Evolutionary conservation across 139 green algal species (phyloP).

Genomic region (Dunaliella sp.): DNA sequence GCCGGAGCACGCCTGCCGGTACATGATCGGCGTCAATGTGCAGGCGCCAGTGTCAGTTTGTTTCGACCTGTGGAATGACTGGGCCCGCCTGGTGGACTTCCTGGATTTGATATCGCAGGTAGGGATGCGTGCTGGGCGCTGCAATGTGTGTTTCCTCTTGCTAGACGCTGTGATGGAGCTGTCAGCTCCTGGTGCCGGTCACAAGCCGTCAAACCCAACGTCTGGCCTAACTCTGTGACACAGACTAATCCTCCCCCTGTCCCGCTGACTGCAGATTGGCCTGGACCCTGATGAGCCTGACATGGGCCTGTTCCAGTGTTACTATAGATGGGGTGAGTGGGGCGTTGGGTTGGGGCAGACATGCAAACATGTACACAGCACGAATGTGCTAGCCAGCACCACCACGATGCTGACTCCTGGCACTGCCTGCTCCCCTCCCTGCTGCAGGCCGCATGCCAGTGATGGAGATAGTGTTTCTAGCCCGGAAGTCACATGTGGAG

Average conservation of each 20-base stretch:
- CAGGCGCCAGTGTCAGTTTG: conserved; percentile 43
- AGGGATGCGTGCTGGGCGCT: too few relatives aligned
- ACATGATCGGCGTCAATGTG: conserved; percentile 32
- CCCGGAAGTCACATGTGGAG: conserved; percentile 34
- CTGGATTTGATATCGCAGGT: conserved; percentile 63
- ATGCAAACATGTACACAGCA: background rate
- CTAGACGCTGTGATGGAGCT: background rate
- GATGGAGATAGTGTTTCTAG: conserved; percentile 58
- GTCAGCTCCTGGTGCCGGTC: too few relatives aligned
- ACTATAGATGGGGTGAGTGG: conserved; percentile 58
- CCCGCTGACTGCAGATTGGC: conserved; percentile 58
- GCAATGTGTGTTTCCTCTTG: background rate
- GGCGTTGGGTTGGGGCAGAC: too few relatives aligned
- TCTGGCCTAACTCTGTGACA: too few relatives aligned
- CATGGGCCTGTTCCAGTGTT: conserved; percentile 61
- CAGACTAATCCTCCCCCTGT: too few relatives aligned
- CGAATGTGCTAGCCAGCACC: background rate
- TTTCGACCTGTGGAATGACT: conserved; percentile 59
- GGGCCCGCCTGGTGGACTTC: conserved; percentile 57
- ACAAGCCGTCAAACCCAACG: too few relatives aligned
- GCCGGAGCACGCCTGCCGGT: conserved; percentile 23
- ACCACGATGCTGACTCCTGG: background rate
- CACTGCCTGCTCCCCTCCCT: too few relatives aligned
- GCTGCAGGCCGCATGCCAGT: conserved; percentile 45
- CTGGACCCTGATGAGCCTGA: conserved; percentile 45